phyloP scores from a whole-genome alignment of 192 early-diverging fungal species.

The Coemansia sp. region DNA sequence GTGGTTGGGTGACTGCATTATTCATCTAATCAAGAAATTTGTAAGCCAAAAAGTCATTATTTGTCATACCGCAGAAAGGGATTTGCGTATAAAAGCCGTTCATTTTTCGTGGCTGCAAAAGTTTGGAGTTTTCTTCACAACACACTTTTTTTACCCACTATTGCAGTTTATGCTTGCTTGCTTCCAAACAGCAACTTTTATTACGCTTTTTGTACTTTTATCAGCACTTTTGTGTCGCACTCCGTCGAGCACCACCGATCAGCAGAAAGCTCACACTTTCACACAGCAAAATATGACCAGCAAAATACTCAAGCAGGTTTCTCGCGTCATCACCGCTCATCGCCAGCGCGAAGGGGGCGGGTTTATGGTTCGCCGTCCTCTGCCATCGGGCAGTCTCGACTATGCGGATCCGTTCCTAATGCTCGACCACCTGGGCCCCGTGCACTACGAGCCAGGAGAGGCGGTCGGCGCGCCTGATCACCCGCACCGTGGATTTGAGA shows the following conservation, averaged over 20 bases:
- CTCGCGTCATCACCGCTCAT: slow-evolving; percentile 43
- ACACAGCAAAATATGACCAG: slow-evolving; percentile 26
- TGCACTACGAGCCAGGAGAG: slow-evolving; percentile 56
- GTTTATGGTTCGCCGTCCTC: slow-evolving; percentile 74
- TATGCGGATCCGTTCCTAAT: slow-evolving; percentile 90
- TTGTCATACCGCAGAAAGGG: background rate
- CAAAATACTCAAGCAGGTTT: slow-evolving; percentile 44
- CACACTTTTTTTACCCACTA: background rate
- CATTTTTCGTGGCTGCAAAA: background rate
- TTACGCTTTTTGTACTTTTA: slow-evolving; percentile 48
- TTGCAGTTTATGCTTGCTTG: slow-evolving; percentile 20
- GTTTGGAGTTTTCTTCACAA: slow-evolving; percentile 1
- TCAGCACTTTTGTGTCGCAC: slow-evolving; percentile 23
- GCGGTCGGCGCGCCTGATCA: slow-evolving; percentile 68
- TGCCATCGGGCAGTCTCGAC: slow-evolving; percentile 64
- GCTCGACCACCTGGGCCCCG: slow-evolving; percentile 69
- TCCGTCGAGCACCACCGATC: background rate
- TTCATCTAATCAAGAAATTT: slow-evolving; percentile 4
- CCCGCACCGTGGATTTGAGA: slow-evolving; percentile 81
- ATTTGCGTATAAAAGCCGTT: too few species aligned
- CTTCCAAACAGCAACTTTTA: slow-evolving; percentile 13
- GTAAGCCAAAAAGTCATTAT: background rate
- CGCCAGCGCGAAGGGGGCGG: slow-evolving; percentile 76
- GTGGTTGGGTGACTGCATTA: too few species aligned
- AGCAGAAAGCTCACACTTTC: background rate